Evolutionary conservation across 495 filamentous ascomycete genomes (phyloP).

Genomic region (Annulohypoxylon moriforme): DNA sequence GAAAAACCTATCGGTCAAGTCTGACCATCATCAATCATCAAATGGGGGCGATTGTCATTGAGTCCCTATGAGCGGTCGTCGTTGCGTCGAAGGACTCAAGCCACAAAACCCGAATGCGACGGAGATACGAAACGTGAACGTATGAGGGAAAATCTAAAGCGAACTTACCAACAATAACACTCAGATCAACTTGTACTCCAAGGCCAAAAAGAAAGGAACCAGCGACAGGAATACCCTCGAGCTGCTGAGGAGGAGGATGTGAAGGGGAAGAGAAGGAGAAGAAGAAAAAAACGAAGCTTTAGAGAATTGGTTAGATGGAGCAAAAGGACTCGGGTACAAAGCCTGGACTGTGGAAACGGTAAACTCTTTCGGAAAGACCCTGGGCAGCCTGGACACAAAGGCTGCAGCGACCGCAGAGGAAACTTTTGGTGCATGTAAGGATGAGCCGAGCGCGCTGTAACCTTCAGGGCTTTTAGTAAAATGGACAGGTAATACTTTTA

Average conservation of each 20-base stretch:
- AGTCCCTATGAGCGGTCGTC: conserved; percentile 11
- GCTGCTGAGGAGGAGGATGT: conserved; percentile 44
- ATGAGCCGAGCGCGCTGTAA: conserved; percentile 33
- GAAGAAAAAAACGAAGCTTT: conserved; percentile 37
- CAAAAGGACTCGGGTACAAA: conserved; percentile 41
- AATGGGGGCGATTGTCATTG: conserved; percentile 30
- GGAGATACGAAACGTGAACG: background rate
- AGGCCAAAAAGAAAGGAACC: conserved; percentile 47
- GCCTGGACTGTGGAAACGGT: conserved; percentile 31
- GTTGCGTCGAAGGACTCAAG: conserved; percentile 19
- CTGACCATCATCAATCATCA: background rate
- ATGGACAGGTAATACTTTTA: conserved; percentile 20
- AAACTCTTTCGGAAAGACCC: conserved; percentile 44
- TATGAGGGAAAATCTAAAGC: background rate
- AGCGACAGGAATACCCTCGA: conserved; percentile 39
- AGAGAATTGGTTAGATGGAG: conserved; percentile 33
- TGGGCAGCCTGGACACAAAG: conserved; percentile 18
- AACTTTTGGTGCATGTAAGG: conserved; percentile 25
- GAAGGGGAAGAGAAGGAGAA: conserved; percentile 22
- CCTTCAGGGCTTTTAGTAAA: conserved; percentile 15
- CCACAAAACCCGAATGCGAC: conserved; percentile 15
- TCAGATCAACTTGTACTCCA: conserved; percentile 43
- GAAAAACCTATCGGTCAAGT: background rate
- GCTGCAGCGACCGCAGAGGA: conserved; percentile 29
- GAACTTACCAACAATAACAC: conserved; percentile 43